phyloP scores from a whole-genome alignment of 805 yeast species.

The Limtongia smithiae region DNA sequence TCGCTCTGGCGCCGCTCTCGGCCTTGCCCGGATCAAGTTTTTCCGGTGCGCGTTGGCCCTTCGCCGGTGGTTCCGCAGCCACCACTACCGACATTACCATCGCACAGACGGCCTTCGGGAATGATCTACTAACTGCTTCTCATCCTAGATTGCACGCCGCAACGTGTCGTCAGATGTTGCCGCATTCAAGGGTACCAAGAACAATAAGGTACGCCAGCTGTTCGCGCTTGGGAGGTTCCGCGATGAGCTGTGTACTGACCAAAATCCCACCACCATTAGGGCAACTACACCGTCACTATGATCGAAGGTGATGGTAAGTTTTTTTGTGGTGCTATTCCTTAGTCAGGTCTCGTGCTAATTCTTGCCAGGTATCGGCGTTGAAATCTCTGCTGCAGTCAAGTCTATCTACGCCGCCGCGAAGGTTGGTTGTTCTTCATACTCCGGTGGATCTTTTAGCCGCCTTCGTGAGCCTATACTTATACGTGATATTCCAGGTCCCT shows the following conservation, averaged over 20 bases:
- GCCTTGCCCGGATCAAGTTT: too few relatives aligned
- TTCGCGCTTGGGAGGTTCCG: background rate
- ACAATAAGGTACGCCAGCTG: slow-evolving; percentile 33
- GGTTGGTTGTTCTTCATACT: slow-evolving; percentile 4
- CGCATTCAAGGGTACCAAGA: slow-evolving; percentile 42
- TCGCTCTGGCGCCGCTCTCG: too few relatives aligned
- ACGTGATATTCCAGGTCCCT: slow-evolving; percentile 65
- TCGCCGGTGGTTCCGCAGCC: too few relatives aligned
- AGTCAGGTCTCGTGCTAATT: background rate
- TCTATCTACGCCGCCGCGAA: slow-evolving; percentile 89
- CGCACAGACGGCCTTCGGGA: too few relatives aligned
- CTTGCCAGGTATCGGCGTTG: slow-evolving; percentile 72
- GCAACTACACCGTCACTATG: slow-evolving; percentile 88
- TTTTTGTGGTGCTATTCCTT: background rate
- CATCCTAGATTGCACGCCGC: slow-evolving; percentile 10
- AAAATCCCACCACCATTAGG: slow-evolving; percentile 37
- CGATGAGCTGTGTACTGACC: background rate
- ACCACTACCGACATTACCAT: too few relatives aligned
- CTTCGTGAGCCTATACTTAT: too few relatives aligned
- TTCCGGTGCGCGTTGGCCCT: too few relatives aligned
- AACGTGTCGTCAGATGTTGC: slow-evolving; percentile 36
- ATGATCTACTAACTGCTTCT: background rate
- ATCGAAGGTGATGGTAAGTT: slow-evolving; percentile 83
- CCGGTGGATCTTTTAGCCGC: too few relatives aligned
- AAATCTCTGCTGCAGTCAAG: slow-evolving; percentile 91